Base-by-base conservation (phyloP, 2,329 filamentous ascomycete species). In the Fusarium kyushuense region DNA sequence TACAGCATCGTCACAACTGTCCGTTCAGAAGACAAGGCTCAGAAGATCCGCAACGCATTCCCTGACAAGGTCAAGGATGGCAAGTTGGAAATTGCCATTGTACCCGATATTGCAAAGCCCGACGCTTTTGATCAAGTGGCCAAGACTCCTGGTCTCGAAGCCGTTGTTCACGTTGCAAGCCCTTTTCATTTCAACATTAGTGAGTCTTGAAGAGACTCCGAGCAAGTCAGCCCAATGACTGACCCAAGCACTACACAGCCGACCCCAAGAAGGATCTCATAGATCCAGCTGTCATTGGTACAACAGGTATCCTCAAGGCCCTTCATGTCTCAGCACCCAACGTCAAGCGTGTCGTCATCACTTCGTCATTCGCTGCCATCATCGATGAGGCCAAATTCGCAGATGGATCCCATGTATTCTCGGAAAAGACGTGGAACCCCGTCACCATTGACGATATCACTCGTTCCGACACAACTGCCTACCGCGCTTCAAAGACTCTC, bases 31-130 rank as follows among this genome's bases (percentile, higher is more conserved):
- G 79, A 82, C 46, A 88, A 88, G 74, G 86, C 86, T 19, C 69
- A 80, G 43, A 81, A 81, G 69, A 84, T 89, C 64, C 82, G 82
- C 46, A 78, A 80, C 52, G 82, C 84, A 12, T 81, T 87, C 46
- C 62, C 59, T 9, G 60, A 63, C 74, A 79, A 83, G 3, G 75
- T 77, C 21, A 75, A 81, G 61, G 74, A 72, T 59, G 79, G 82
- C 16, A 79, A 80, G 32, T 83, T 89, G 19, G 73, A 78, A 32
- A 79, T 85, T 14, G 80, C 77, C 56, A 89, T 96, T 70, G 92
- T 96, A 25, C 87, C 90, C 19, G 93, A 97, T 75, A 92, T 97
- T 70, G 91, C 92, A 5, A 79, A 89, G 73, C 84, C 88, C 42
- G 84, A 85, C 56, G 93, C 93, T 58, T 97, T 97, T 76, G 89